A percentile compares a stretch with the other conserved stretches of the same genome.
phyloP scores from a whole-genome alignment of 176 grass and related monocot genomes.

The Areca catechu region DNA sequence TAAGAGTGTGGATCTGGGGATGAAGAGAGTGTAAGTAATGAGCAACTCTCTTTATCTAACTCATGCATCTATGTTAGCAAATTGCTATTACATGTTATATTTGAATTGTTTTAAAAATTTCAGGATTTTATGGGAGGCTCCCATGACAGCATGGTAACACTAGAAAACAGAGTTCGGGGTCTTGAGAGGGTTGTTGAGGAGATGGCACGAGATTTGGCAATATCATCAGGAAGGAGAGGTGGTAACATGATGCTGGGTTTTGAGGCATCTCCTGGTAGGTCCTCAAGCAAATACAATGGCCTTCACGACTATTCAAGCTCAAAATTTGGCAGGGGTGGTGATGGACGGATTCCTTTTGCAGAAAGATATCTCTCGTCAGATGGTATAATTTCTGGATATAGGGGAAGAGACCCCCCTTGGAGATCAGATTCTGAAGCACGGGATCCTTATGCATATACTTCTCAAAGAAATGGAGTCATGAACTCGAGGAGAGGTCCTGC shows the following conservation, averaged over 20 bases:
- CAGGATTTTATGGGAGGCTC: conserved; percentile 99
- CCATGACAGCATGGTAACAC: conserved; percentile 89
- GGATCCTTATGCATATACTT: conserved; percentile 61
- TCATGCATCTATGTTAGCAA: too few species aligned
- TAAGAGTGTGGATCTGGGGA: too few species aligned
- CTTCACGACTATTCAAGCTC: conserved; percentile 68
- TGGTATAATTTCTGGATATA: conserved; percentile 38
- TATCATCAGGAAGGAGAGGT: conserved; percentile 69
- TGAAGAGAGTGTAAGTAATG: too few species aligned
- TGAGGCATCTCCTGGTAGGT: conserved; percentile 68
- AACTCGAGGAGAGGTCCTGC: conserved; percentile 55
- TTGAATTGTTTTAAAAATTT: conserved; percentile 18
- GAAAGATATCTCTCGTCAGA: conserved; percentile 65
- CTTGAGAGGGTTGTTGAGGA: conserved; percentile 95
- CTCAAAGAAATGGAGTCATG: conserved; percentile 41
- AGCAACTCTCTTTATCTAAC: too few species aligned
- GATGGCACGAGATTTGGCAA: conserved; percentile 77
- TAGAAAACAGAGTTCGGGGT: conserved; percentile 92
- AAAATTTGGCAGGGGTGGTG: conserved; percentile 64
- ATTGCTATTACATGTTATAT: too few species aligned
- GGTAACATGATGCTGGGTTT: conserved; percentile 48
- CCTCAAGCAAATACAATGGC: conserved; percentile 72
- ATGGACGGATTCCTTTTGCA: conserved; percentile 43
- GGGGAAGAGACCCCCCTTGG: conserved; percentile 53
- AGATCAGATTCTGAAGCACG: conserved; percentile 78